phyloP scores from a whole-genome alignment of 2,329 filamentous ascomycete genomes.

The Tolypocladium ophioglossoides region DNA sequence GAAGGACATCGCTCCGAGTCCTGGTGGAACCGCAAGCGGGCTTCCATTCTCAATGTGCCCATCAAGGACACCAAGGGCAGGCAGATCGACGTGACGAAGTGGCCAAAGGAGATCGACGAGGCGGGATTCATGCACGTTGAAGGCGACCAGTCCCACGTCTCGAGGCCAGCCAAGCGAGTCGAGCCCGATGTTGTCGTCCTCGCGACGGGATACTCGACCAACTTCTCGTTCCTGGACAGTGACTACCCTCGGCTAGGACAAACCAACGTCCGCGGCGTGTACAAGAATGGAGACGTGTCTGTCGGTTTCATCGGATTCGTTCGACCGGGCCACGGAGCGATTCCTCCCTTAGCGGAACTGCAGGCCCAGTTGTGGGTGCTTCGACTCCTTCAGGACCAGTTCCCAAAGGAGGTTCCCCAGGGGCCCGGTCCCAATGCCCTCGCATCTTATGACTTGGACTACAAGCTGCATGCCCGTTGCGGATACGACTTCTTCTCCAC shows the following conservation, averaged over 20 bases:
- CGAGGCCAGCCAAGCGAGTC: constrained; percentile 15
- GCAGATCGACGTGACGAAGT: constrained; percentile 32
- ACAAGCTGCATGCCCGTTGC: constrained; percentile 23
- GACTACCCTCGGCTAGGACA: constrained; percentile 34
- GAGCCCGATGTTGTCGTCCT: constrained; percentile 34
- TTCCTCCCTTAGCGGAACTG: constrained; percentile 36
- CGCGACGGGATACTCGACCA: constrained; percentile 34
- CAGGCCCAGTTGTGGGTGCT: constrained; percentile 37
- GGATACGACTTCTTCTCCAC: constrained; percentile 21
- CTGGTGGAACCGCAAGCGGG: constrained; percentile 22
- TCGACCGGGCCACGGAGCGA: constrained; percentile 33
- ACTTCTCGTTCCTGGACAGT: constrained; percentile 27
- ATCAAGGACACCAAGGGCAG: constrained; percentile 26
- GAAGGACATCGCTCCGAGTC: constrained; percentile 21
- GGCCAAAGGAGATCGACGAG: constrained; percentile 27
- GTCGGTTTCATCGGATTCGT: constrained; percentile 38
- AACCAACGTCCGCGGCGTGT: constrained; percentile 42
- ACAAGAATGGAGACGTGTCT: constrained; percentile 26
- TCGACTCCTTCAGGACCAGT: constrained; percentile 22
- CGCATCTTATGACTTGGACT: constrained; percentile 26
- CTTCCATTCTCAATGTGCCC: constrained; percentile 26
- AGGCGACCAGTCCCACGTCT: constrained; percentile 16
- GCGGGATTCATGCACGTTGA: constrained; percentile 26
- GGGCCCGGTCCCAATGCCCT: constrained; percentile 13
- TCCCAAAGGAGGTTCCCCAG: constrained; percentile 10